phyloP scores from a whole-genome alignment of 1,284 basidiomycete species.

The Pseudozyma sp. region DNA sequence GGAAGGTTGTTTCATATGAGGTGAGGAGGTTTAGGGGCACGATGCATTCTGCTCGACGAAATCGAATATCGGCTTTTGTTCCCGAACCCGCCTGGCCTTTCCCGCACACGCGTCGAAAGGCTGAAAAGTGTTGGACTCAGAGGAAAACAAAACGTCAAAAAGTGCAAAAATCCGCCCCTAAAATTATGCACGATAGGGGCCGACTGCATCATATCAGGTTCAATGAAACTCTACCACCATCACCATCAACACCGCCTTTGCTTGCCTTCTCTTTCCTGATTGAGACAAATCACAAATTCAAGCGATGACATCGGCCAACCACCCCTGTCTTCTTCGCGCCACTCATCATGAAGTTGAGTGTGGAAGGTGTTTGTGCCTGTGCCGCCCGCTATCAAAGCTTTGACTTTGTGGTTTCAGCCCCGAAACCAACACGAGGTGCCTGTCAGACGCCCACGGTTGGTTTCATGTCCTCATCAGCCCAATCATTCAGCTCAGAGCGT shows the following conservation, averaged over 20 bases:
- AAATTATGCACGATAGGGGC: slow-evolving; percentile 28
- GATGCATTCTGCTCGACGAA: slow-evolving; percentile 7
- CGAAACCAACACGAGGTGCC: neutral
- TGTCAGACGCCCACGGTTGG: too few relatives aligned
- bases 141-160: slow-evolving; percentile 18
- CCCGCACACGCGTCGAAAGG: slow-evolving; percentile 16
- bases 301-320: neutral
- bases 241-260: neutral
- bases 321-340: neutral
- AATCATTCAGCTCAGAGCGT: too few relatives aligned
- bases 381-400: neutral
- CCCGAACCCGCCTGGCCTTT: neutral
- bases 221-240: slow-evolving; percentile 21
- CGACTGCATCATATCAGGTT: slow-evolving; percentile 17
- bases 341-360: neutral
- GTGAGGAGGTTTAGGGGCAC: slow-evolving; percentile 17
- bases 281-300: neutral
- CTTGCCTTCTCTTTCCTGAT: neutral
- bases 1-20: neutral
- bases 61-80: neutral
- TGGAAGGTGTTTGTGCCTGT: neutral
- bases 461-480: too few relatives aligned
- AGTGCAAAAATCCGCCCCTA: slow-evolving; percentile 11
- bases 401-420: neutral
- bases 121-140: slow-evolving; percentile 17